A percentile compares a stretch with the other conserved stretches of the same genome.
Evolutionary conservation across 139 green algal genomes (phyloP).

Genomic region (Tetradesmus lagerheimii): DNA sequence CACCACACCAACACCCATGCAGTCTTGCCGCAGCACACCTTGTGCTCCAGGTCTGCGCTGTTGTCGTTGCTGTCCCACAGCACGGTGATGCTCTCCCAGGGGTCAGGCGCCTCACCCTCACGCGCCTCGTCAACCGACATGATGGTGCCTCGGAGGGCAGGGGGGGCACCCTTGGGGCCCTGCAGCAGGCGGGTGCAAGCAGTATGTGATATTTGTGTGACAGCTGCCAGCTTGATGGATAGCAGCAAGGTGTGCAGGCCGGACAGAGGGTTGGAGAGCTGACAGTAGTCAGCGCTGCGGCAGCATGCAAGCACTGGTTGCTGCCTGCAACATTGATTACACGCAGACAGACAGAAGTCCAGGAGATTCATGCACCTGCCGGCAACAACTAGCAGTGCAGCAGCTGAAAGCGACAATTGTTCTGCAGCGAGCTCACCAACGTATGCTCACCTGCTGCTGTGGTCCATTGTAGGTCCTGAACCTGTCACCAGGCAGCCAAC

Average conservation of each 20-base stretch:
- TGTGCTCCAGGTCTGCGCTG: constrained; percentile 19
- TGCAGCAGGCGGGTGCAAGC: constrained; percentile 6
- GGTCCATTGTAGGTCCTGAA: constrained; percentile 88
- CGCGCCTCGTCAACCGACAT: constrained; percentile 30
- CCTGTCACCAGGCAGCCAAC: constrained; percentile 74
- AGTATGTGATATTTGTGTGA: too few relatives aligned
- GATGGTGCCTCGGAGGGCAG: constrained; percentile 62
- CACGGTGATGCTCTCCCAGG: constrained; percentile 82
- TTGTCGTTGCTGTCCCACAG: constrained; percentile 69
- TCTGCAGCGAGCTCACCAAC: neutral
- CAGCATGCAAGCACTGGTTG: too few relatives aligned
- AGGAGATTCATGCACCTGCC: too few relatives aligned
- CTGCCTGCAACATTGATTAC: too few relatives aligned
- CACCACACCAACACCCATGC: too few relatives aligned
- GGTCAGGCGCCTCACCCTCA: constrained; percentile 71
- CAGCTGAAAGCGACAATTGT: too few relatives aligned
- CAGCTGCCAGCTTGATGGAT: too few relatives aligned
- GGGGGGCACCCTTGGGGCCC: neutral
- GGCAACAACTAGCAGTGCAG: too few relatives aligned
- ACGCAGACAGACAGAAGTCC: too few relatives aligned
- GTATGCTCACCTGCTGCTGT: neutral
- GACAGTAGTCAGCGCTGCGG: neutral
- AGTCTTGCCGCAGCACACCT: constrained; percentile 27
- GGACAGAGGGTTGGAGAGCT: too few relatives aligned
- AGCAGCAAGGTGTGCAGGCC: too few relatives aligned